These are phyloP conservation scores for Hygrophorus pudorinus DNA, from an alignment of 768 basidiomycete genomes.

Conservation along the genomic window DNA sequence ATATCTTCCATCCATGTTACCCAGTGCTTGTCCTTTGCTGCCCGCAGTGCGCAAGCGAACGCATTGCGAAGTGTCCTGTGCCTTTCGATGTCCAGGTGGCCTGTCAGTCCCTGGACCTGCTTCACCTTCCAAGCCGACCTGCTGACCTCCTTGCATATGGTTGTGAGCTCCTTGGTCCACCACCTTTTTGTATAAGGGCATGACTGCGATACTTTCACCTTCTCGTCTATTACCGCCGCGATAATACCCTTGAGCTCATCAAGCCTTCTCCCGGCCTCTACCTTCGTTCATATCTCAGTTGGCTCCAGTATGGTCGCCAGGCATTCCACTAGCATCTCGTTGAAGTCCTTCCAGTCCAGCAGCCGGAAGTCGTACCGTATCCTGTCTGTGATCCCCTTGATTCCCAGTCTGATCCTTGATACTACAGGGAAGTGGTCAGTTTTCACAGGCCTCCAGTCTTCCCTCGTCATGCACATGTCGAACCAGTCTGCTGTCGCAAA, in stretches of 20 bases:
- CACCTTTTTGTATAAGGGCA: slow-evolving; percentile 1
- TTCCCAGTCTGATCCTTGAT: too few relatives aligned
- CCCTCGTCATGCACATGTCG: too few relatives aligned
- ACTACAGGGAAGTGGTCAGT: too few relatives aligned
- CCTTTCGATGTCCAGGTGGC: neutral
- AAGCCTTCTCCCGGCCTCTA: neutral
- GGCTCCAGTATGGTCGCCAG: neutral
- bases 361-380: too few relatives aligned
- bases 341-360: too few relatives aligned
- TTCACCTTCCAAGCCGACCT: neutral
- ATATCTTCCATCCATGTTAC: too few relatives aligned
- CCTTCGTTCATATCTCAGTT: neutral
- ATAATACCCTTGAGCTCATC: neutral
- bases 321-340: neutral
- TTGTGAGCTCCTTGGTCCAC: neutral
- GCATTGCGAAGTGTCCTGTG: slow-evolving; percentile 4
- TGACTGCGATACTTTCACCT: neutral
- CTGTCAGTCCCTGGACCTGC: neutral
- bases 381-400: too few relatives aligned
- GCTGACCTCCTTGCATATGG: neutral
- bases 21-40: too few relatives aligned
- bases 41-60: too few relatives aligned
- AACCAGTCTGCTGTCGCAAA: too few relatives aligned
- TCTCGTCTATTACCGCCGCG: neutral
- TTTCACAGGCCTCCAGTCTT: too few relatives aligned